A percentile compares a stretch with the other conserved stretches of the same genome.
Evolutionary conservation across 2,329 filamentous ascomycete species (phyloP).

Genomic region (Paracoccidioides brasiliensis): DNA sequence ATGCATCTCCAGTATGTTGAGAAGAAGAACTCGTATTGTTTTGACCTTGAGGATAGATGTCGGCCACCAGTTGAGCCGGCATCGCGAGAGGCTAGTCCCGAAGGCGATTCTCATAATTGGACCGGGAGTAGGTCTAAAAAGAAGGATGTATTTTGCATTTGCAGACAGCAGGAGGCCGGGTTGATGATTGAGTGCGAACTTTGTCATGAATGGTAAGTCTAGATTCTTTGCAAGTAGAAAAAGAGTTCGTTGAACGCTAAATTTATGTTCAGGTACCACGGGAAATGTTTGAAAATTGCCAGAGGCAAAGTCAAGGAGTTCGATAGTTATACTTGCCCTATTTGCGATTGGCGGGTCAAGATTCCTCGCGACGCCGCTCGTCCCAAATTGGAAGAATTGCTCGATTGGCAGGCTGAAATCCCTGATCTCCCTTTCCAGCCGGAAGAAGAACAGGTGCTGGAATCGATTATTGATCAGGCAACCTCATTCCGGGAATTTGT

Average conservation of each 20-base stretch:
- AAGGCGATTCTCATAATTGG: conserved; percentile 32
- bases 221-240: not conserved
- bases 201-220: conserved; percentile 83
- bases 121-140: conserved; percentile 35
- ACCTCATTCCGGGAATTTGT: conserved; percentile 75
- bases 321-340: conserved; percentile 95
- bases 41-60: conserved; percentile 80
- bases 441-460: conserved; percentile 77
- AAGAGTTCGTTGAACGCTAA: conserved; percentile 17
- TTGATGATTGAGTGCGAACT: conserved; percentile 99
- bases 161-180: conserved; percentile 78
- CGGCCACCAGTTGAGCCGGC: conserved; percentile 82
- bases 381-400: conserved; percentile 83
- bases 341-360: conserved; percentile 93
- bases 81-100: conserved; percentile 64
- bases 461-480: conserved; percentile 76
- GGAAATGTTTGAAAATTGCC: conserved; percentile 95
- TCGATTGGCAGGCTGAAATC: conserved; percentile 74
- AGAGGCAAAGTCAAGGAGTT: conserved; percentile 96
- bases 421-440: conserved; percentile 76
- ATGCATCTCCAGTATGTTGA: conserved; percentile 89
- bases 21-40: conserved; percentile 79
- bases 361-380: conserved; percentile 92
- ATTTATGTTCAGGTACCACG: conserved; percentile 61
- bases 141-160: conserved; percentile 92